Evolutionary conservation across 2,329 filamentous ascomycete genomes (phyloP), one percentile per base, ranked within the genome.

Genomic region (Periconia digitata): DNA sequence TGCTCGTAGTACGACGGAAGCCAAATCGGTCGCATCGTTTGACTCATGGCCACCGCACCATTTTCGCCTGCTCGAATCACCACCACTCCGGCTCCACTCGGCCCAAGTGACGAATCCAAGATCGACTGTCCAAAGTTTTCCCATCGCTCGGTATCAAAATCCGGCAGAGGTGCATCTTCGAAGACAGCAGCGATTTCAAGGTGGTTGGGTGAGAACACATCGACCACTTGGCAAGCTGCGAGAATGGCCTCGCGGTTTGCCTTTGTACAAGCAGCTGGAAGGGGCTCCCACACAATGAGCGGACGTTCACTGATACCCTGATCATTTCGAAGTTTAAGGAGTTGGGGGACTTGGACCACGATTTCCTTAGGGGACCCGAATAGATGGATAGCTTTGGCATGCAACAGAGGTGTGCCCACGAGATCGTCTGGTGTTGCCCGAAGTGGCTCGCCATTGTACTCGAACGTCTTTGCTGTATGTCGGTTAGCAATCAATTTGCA

Each of bases 181-280:
- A 60, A 58, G 7, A 64, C n/a, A 1, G 45, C 47, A 2, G 40
- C 21, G 3, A 60, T 24, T 46, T 64, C 59, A 20, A 62, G 27
- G 41, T 62, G 59, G 45, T 64, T 64, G 3, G 59, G 59, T 24
- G 58, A 64, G 47, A 62, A 60, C 6, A 64, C 48, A 36, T 60
- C 51, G 20, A 61, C 59, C 3, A 56, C 29, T 18, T 49, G 50
- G 38, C 52, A 56, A 4, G 60, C 57, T 24, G 50, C 20, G 1
- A 51, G 18, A 27, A 57, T 55, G 1, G 39, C n/a, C 6, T 44
- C 29, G 3, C 38, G 43, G 32, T 54, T 56, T 4, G 32, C n/a
- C 8, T 29, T 24, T 13, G 34, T 46, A 18, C 59, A 62, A 3
- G 54, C 35, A 13, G 47, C 44, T n/a, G 60, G 60, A 7, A 61